Conservation (phyloP, 495 filamentous ascomycete genomes). For the Parathielavia appendiculata region DNA sequence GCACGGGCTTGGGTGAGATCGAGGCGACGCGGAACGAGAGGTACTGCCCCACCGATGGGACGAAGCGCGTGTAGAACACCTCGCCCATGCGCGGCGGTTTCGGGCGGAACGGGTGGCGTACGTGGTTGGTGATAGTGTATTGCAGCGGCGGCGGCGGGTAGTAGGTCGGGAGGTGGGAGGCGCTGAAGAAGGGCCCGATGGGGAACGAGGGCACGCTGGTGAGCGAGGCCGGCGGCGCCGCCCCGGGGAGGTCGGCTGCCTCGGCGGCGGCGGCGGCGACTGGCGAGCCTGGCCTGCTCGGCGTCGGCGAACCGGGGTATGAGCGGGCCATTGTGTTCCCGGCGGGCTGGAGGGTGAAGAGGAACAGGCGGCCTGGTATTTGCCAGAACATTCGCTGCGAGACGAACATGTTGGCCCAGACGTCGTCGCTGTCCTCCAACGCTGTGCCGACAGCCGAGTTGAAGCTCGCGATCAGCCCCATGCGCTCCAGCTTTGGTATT, state of each 20-base stretch:
- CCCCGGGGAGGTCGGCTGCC: conserved; percentile 29
- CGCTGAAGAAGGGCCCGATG: conserved; percentile 65
- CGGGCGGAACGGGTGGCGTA: conserved; percentile 82
- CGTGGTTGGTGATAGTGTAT: conserved; percentile 70
- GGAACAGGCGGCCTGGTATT: conserved; percentile 75
- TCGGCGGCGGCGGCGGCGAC: conserved; percentile 36
- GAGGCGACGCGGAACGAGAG: conserved; percentile 81
- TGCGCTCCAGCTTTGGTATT: conserved; percentile 86
- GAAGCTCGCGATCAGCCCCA: conserved; percentile 74
- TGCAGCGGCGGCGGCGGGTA: conserved; percentile 78
- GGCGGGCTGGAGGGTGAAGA: conserved; percentile 73
- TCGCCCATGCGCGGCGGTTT: conserved; percentile 86
- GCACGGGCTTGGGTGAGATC: conserved; percentile 48
- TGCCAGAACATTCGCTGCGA: conserved; percentile 86
- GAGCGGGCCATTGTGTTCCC: conserved; percentile 42
- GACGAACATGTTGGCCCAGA: conserved; percentile 78
- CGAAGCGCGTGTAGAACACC: conserved; percentile 81
- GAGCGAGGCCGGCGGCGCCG: conserved; percentile 30
- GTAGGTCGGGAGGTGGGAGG: conserved; percentile 81
- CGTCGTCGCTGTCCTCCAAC: conserved; percentile 56
- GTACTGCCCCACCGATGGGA: conserved; percentile 77
- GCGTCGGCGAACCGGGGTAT: conserved; percentile 50
- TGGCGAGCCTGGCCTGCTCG: conserved; percentile 58
- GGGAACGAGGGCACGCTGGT: conserved; percentile 36
- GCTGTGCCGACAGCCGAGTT: conserved; percentile 70